Evolutionary conservation across 306 rosid genomes (phyloP).

Genomic region (Prunus salicina): DNA sequence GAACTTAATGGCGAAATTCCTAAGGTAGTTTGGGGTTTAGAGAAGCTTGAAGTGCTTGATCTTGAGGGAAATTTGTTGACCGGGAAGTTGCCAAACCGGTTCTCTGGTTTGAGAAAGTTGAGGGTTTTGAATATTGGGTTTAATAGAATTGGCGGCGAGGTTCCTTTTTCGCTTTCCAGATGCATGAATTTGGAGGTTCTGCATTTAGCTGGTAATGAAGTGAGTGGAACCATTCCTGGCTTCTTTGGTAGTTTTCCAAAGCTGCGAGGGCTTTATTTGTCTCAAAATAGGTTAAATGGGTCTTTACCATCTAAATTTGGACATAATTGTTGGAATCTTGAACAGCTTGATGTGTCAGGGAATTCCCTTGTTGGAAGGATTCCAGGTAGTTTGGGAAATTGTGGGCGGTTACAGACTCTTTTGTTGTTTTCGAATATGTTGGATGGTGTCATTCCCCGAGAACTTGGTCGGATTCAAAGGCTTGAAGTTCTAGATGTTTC

Average conservation of each 20-base stretch:
- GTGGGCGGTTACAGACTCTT: constrained; percentile 21
- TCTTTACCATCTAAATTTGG: constrained; percentile 14
- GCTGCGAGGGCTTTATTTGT: constrained; percentile 30
- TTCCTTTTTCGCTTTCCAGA: constrained; percentile 24
- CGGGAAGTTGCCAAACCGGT: constrained; percentile 21
- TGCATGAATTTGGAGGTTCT: constrained; percentile 20
- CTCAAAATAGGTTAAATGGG: constrained; percentile 35
- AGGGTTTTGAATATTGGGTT: constrained; percentile 34
- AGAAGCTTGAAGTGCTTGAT: constrained; percentile 40
- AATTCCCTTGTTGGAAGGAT: constrained; percentile 31
- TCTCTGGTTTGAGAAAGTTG: constrained; percentile 29
- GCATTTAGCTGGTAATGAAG: constrained; percentile 31
- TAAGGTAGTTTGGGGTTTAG: constrained; percentile 26
- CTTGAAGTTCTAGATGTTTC: constrained; percentile 41
- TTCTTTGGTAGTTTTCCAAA: constrained; percentile 19
- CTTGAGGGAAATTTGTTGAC: constrained; percentile 38
- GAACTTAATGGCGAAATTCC: constrained; percentile 31
- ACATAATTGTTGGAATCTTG: constrained; percentile 19
- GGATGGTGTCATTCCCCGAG: constrained; percentile 24
- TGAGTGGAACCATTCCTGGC: constrained; percentile 27
- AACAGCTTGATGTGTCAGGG: constrained; percentile 34
- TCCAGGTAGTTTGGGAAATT: constrained; percentile 34
- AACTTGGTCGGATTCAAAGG: constrained; percentile 26
- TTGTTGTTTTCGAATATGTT: constrained; percentile 29
- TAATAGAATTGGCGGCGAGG: constrained; percentile 30